Evolutionary conservation across 768 basidiomycete species (phyloP).

Genomic region (Neoboletus subvelutipes): DNA sequence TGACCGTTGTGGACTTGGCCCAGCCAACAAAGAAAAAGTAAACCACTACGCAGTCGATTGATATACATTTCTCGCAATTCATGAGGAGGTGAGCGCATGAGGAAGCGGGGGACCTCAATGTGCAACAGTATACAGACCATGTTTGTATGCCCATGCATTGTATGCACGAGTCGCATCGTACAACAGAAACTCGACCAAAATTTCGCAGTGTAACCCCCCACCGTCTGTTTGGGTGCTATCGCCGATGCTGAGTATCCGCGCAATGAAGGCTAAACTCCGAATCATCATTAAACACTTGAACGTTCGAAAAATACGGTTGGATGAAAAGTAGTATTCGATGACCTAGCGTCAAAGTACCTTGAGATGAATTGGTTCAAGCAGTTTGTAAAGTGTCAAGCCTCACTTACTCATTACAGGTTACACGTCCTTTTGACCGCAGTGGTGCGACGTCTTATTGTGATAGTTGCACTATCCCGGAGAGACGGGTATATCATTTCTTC

Average conservation of each 20-base stretch:
- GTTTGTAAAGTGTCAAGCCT: not conserved
- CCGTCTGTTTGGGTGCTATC: not conserved
- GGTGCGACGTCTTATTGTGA: not conserved
- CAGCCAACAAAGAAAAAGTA: slow-evolving; percentile 68
- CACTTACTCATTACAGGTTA: not conserved
- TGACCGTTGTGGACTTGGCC: slow-evolving; percentile 70
- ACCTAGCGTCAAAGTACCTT: not conserved
- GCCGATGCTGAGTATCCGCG: not conserved
- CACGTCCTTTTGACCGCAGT: not conserved
- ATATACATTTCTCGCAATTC: slow-evolving; percentile 1
- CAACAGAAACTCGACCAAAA: slow-evolving; percentile 13
- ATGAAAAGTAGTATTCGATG: not conserved
- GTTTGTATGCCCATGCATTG: slow-evolving; percentile 21
- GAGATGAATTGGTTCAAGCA: not conserved
- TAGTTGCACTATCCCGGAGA: not conserved
- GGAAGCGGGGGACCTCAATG: slow-evolving; percentile 5
- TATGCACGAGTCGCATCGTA: slow-evolving; percentile 18
- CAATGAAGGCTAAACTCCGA: not conserved
- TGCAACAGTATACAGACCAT: slow-evolving; percentile 9
- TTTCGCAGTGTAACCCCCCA: not conserved
- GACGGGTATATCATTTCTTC: slow-evolving; percentile 13
- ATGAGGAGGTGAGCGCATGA: not conserved
- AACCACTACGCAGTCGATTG: slow-evolving; percentile 21
- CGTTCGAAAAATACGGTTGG: not conserved
- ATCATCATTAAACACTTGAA: not conserved